Evolutionary conservation across 495 filamentous ascomycete genomes (phyloP), one percentile per base, ranked within the genome.

Genomic region (Aspergillus affinis): DNA sequence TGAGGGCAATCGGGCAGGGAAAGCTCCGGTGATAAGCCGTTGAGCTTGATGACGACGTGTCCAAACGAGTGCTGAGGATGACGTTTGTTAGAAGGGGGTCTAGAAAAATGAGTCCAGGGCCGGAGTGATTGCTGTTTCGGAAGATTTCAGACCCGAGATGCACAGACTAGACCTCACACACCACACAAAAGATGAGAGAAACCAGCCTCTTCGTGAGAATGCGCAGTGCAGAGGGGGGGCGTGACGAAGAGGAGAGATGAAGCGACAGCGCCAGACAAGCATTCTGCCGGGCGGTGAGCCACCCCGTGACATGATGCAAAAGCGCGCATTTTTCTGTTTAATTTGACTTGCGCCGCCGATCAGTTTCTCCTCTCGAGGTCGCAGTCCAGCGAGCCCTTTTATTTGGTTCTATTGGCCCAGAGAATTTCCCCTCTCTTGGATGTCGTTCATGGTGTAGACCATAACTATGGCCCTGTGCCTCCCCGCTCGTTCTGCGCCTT

Each of bases 391-490:
- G 26, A 27, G 15, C 41, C 41, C 30, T 15, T n/a, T 26, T 6
- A 26, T 45, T 46, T 44, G 26, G 20, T 29, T 54, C 54, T 53
- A 52, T 47, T 50, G 47, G 36, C 12, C 13, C 36, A 41, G 36
- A 17, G 30, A 23, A 26, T 63, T 55, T 21, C 48, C 61, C 60
- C 58, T 57, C 57, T 58, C 58, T 47, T 61, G 66, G 61, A 63
- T 63, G 54, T 59, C 47, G 44, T 64, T 47, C 56, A 72, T 73
- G 68, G 71, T 67, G 61, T 74, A 66, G 73, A 59, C 48, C 55
- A 60, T 44, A 68, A 72, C 67, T 61, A 78, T 78, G 75, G 74
- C 70, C 69, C 64, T 70, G 71, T 67, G 74, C 74, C 73, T 76
- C 58, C 58, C 69, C 44, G 58, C 57, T 58, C 63, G 67, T 56